phyloP scores from a whole-genome alignment of 2,329 filamentous ascomycete species.

The Curvularia spicifera region DNA sequence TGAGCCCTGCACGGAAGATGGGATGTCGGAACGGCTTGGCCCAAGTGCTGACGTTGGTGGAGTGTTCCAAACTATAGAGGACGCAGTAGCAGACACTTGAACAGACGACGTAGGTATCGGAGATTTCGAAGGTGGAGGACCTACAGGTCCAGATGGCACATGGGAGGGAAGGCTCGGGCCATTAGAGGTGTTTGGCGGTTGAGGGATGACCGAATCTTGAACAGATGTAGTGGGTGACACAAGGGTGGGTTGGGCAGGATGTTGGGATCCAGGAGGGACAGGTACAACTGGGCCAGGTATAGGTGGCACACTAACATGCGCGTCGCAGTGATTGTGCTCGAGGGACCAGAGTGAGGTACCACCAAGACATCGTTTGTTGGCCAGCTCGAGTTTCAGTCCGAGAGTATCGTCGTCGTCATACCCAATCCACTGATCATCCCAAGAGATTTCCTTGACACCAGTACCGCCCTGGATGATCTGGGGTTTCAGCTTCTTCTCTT shows the following conservation, averaged over 20 bases:
- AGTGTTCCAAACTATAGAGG: neutral
- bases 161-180: neutral
- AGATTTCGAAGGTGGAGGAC: neutral
- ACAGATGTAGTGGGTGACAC: neutral
- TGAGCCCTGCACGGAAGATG: conserved; percentile 3
- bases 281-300: neutral
- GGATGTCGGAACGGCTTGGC: neutral
- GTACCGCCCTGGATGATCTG: conserved; percentile 35
- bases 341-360: conserved; percentile 35
- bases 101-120: neutral
- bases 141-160: neutral
- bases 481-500: conserved; percentile 25
- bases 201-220: neutral
- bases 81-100: neutral
- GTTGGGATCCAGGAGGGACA: neutral
- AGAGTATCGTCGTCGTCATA: conserved; percentile 50
- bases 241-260: neutral
- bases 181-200: neutral
- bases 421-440: conserved; percentile 50
- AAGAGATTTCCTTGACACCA: conserved; percentile 46
- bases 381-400: conserved; percentile 22
- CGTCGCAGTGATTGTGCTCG: conserved; percentile 25
- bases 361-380: conserved; percentile 33
- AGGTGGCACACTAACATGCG: neutral
- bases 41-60: neutral